phyloP scores from a whole-genome alignment of 768 basidiomycete species.

The Rhodosporidiobolus sp. region DNA sequence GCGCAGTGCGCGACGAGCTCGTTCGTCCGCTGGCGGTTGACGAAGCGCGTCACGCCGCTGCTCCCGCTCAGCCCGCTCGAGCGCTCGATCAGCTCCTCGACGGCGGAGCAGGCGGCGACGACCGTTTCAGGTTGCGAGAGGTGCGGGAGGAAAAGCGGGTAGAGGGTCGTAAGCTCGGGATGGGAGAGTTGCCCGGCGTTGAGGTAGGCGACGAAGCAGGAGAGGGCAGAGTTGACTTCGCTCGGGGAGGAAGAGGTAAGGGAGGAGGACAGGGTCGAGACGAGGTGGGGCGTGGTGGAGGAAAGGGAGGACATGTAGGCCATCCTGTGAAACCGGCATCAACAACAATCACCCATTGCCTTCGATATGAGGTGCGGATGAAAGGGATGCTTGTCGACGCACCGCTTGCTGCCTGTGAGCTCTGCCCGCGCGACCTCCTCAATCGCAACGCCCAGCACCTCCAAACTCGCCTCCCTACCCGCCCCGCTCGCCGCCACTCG shows the following conservation, averaged over 20 bases:
- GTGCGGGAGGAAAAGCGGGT: conserved; percentile 41
- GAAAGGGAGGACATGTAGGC: conserved; percentile 37
- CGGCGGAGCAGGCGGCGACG: conserved; percentile 27
- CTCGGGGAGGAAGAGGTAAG: conserved; percentile 3
- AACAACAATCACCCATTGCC: not conserved
- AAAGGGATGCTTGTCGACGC: not conserved
- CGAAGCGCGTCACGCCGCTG: conserved; percentile 22
- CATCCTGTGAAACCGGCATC: conserved; percentile 14
- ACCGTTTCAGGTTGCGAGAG: conserved; percentile 26
- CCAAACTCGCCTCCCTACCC: conserved; percentile 33
- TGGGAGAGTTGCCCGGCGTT: conserved; percentile 36
- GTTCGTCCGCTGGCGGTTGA: conserved; percentile 6
- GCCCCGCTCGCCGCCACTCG: conserved; percentile 18
- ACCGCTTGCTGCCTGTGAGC: conserved; percentile 40
- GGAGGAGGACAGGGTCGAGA: conserved; percentile 31
- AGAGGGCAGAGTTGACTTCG: conserved; percentile 37
- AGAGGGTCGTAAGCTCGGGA: conserved; percentile 33
- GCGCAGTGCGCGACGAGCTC: conserved; percentile 32
- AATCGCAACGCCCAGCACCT: conserved; percentile 38
- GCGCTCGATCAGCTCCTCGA: conserved; percentile 42
- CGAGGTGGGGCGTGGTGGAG: conserved; percentile 36
- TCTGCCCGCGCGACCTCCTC: conserved; percentile 42
- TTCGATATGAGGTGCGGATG: not conserved
- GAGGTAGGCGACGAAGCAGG: conserved; percentile 38
- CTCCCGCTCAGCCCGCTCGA: conserved; percentile 14